Percentiles rank a stretch among this genome's conserved stretches.
phyloP scores from a whole-genome alignment of 345 rosid genomes.

The Ceriops decandra region DNA sequence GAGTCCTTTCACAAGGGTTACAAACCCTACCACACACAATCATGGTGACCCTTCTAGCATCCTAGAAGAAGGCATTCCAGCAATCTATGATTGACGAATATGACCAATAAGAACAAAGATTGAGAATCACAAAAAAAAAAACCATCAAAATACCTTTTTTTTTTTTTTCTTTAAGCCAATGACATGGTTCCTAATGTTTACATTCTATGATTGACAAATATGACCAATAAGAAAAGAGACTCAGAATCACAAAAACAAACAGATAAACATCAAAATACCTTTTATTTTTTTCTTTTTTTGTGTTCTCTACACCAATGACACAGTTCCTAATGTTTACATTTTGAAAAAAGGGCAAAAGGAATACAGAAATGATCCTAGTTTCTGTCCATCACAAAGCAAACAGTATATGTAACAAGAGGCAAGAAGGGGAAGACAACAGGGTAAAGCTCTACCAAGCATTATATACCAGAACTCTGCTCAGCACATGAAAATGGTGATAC shows the following conservation, averaged over 20 bases:
- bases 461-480: constrained; percentile 44
- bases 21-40: not conserved
- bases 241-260: not conserved
- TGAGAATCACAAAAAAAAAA: not conserved
- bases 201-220: not conserved
- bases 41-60: not conserved
- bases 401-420: not conserved
- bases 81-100: not conserved
- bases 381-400: not conserved
- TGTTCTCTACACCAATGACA: too few species aligned
- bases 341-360: not conserved
- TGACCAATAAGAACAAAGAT: not conserved
- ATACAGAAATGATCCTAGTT: not conserved
- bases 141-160: too few species aligned
- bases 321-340: too few species aligned
- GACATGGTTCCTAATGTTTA: too few species aligned
- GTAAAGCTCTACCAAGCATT: constrained; percentile 26
- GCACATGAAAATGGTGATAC: constrained; percentile 49
- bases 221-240: not conserved
- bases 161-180: too few species aligned
- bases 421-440: constrained; percentile 3
- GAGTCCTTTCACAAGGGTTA: not conserved
- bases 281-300: too few species aligned
- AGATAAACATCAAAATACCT: not conserved
- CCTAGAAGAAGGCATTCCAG: not conserved